A percentile compares a stretch with the other conserved stretches of the same genome.
phyloP scores from a whole-genome alignment of 2,329 filamentous ascomycete genomes.

The Sarocladiaceae sp. region DNA sequence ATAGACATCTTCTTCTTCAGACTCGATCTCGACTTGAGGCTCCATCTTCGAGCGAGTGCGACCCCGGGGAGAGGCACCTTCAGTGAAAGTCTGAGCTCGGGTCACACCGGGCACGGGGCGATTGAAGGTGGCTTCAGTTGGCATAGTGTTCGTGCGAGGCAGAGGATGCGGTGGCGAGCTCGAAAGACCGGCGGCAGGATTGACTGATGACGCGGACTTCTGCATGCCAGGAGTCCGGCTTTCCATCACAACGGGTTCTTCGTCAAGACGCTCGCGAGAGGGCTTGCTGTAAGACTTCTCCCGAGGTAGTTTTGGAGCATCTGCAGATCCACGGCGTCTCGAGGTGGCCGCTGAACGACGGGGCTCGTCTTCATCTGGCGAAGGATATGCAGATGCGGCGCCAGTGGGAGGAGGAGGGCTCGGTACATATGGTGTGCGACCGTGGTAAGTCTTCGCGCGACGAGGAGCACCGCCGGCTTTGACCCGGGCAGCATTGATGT shows the following conservation, averaged over 20 bases:
- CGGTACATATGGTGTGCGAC: constrained; percentile 12
- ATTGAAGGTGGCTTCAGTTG: constrained; percentile 21
- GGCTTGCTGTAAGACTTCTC: constrained; percentile 27
- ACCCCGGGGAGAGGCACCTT: constrained; percentile 24
- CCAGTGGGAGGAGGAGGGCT: constrained; percentile 14
- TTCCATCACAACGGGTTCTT: constrained; percentile 21
- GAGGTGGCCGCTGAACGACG: constrained; percentile 26
- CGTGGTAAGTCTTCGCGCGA: constrained; percentile 17
- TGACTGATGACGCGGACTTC: constrained; percentile 2
- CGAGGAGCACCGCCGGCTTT: constrained; percentile 19
- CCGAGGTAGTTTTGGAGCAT: constrained; percentile 16
- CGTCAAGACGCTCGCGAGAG: constrained; percentile 27
- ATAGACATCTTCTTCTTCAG: constrained; percentile 30
- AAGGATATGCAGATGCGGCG: constrained; percentile 21
- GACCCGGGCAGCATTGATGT: constrained; percentile 28
- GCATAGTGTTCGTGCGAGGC: constrained; percentile 30
- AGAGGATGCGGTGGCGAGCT: constrained; percentile 29
- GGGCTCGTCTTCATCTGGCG: constrained; percentile 26
- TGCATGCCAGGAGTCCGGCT: constrained; percentile 21
- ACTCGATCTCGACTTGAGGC: constrained; percentile 29
- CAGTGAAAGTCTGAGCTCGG: constrained; percentile 30
- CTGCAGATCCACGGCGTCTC: constrained; percentile 28
- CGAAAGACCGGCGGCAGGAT: constrained; percentile 16
- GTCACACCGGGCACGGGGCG: constrained; percentile 24
- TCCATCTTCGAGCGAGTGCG: constrained; percentile 33